These are phyloP conservation scores for Sarocladium oryzae DNA, from an alignment of 2,329 filamentous ascomycete species.

Conservation along the genomic window DNA sequence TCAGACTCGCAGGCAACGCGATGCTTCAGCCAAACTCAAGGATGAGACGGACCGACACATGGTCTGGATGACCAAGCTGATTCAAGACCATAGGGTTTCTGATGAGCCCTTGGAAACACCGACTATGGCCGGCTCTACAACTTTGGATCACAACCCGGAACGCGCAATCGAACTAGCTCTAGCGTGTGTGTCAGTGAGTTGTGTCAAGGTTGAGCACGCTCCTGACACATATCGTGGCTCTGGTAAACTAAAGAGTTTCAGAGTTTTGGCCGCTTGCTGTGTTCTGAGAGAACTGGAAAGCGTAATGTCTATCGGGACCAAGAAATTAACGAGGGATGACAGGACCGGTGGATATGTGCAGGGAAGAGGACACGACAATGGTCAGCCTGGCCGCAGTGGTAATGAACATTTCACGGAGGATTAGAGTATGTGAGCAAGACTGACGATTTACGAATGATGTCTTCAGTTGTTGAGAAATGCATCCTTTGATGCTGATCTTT, in stretches of 20 bases:
- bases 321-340: too few species aligned
- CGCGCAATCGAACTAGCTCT: constrained; percentile 27
- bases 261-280: constrained; percentile 30
- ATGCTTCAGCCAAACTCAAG: constrained; percentile 43
- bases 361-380: too few species aligned
- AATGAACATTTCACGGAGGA: too few species aligned
- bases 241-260: constrained; percentile 27
- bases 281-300: constrained; percentile 23
- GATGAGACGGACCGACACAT: constrained; percentile 44
- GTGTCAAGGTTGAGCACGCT: constrained; percentile 9
- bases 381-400: too few species aligned
- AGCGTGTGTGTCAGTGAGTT: constrained; percentile 27
- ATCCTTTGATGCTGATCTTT: too few species aligned
- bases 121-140: background rate
- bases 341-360: too few species aligned
- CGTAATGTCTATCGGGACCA: constrained; percentile 9
- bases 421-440: too few species aligned
- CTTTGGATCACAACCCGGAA: constrained; percentile 15
- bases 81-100: constrained; percentile 17
- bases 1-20: constrained; percentile 44
- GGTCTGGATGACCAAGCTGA: constrained; percentile 31
- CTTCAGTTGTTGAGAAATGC: too few species aligned
- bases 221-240: constrained; percentile 12
- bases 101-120: too few species aligned
- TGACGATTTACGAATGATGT: too few species aligned